phyloP scores from a whole-genome alignment of 192 early-diverging fungal genomes.

The Coemansia furcata region DNA sequence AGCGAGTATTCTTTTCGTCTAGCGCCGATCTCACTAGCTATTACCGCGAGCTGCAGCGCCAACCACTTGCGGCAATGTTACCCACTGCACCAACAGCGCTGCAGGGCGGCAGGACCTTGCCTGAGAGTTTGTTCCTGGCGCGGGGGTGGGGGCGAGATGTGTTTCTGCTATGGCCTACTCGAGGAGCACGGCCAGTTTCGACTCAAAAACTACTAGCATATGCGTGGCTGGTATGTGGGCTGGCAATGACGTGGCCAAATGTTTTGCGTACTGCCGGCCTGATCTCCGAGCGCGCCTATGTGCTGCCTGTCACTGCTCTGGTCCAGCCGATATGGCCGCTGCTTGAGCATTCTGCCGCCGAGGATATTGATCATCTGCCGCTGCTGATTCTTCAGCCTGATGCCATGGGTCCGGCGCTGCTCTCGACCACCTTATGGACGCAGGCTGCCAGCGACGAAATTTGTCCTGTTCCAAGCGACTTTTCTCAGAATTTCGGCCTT shows the following conservation, averaged over 20 bases:
- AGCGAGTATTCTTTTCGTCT: slow-evolving; percentile 44
- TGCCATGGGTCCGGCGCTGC: background rate
- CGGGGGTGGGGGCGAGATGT: slow-evolving; percentile 31
- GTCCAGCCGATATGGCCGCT: slow-evolving; percentile 42
- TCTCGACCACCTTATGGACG: background rate
- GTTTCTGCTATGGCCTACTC: slow-evolving; percentile 24
- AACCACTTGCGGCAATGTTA: slow-evolving; percentile 7
- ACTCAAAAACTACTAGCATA: slow-evolving; percentile 31
- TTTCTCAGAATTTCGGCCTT: background rate
- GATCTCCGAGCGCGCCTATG: slow-evolving; percentile 49
- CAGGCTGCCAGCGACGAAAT: background rate
- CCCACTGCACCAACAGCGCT: slow-evolving; percentile 7
- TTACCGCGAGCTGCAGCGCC: slow-evolving; percentile 37
- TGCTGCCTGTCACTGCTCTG: slow-evolving; percentile 39
- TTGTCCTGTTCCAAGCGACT: background rate
- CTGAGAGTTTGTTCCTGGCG: slow-evolving; percentile 32
- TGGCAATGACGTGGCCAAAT: slow-evolving; percentile 50
- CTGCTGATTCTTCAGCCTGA: slow-evolving; percentile 16
- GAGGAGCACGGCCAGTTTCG: slow-evolving; percentile 10
- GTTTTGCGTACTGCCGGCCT: slow-evolving; percentile 46
- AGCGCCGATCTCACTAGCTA: slow-evolving; percentile 45
- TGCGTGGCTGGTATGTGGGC: slow-evolving; percentile 38
- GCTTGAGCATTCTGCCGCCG: slow-evolving; percentile 6
- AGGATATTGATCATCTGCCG: slow-evolving; percentile 1
- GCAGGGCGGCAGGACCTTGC: slow-evolving; percentile 24